Conservation (phyloP, 2,329 filamentous ascomycete genomes). For the Pseudophaeomoniella oleicola region DNA sequence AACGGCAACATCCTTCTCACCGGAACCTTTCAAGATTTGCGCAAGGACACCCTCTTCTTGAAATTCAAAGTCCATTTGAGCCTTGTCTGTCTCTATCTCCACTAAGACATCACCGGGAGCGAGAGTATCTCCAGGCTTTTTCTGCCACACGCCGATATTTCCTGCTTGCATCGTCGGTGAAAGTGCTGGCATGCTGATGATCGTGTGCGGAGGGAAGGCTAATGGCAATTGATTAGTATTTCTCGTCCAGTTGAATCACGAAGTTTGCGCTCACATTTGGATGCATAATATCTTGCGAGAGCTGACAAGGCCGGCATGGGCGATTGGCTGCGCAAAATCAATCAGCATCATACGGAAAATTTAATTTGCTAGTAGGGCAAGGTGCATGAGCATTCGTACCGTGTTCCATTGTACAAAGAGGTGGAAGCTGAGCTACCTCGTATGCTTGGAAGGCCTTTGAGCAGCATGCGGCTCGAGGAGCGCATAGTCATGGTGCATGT, state of each 20-base stretch:
- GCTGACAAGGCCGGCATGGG: constrained; percentile 39
- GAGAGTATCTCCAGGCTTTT: constrained; percentile 82
- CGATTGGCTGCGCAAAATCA: constrained; percentile 5
- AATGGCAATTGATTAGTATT: constrained; percentile 18
- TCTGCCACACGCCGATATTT: constrained; percentile 96
- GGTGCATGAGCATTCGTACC: too few species aligned
- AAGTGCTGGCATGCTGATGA: constrained; percentile 95
- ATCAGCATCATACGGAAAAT: too few species aligned
- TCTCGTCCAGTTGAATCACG: constrained; percentile 11
- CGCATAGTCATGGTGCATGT: constrained; percentile 33
- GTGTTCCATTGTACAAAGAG: background rate
- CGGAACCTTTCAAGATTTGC: constrained; percentile 83
- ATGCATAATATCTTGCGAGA: constrained; percentile 53
- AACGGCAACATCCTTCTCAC: constrained; percentile 85
- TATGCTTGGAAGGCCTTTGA: constrained; percentile 26
- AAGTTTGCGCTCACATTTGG: constrained; percentile 40
- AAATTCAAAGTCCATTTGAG: constrained; percentile 99
- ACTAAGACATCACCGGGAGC: constrained; percentile 87
- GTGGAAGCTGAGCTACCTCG: constrained; percentile 16
- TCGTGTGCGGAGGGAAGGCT: constrained; percentile 89
- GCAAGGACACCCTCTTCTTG: constrained; percentile 94
- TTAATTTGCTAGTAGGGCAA: too few species aligned
- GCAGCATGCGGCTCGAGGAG: constrained; percentile 26
- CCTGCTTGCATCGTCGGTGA: constrained; percentile 96
- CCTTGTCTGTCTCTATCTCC: constrained; percentile 99